Evolutionary conservation across 192 early-diverging fungal species (phyloP).

Genomic region (Coemansia sp.): DNA sequence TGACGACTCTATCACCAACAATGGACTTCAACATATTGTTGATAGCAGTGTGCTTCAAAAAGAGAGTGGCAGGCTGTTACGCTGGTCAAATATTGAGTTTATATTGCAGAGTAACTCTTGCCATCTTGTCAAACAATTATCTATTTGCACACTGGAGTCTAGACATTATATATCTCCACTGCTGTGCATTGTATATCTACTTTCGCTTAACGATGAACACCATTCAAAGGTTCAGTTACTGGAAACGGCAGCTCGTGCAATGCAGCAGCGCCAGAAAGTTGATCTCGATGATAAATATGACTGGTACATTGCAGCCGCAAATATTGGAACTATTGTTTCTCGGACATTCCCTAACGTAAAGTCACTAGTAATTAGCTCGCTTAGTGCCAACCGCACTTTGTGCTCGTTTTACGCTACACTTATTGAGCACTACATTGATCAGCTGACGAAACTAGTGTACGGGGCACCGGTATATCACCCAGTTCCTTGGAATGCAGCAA

Average conservation of each 20-base stretch:
- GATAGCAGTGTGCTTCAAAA: neutral
- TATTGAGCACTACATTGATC: neutral
- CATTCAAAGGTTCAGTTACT: neutral
- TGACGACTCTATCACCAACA: neutral
- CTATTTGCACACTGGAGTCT: neutral
- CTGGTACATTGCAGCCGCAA: neutral
- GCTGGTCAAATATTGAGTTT: conserved; percentile 2
- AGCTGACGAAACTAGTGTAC: neutral
- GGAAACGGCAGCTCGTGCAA: neutral
- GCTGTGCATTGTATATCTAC: neutral
- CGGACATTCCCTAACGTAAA: neutral
- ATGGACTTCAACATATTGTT: neutral
- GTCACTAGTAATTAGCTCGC: neutral
- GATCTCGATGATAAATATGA: neutral
- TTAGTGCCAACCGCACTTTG: neutral
- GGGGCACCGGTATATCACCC: neutral
- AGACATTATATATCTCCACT: conserved; percentile 2
- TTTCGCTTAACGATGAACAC: neutral
- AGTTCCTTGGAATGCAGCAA: neutral
- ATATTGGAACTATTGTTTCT: neutral
- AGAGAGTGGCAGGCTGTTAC: neutral
- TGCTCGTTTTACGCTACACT: neutral
- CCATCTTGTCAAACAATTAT: neutral
- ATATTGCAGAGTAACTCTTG: neutral
- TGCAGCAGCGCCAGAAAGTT: neutral